Percentiles rank a stretch among this genome's conserved stretches.
These are phyloP conservation scores for Syzygium malaccense DNA, from an alignment of 441 rosid species.

Conservation along the genomic window DNA sequence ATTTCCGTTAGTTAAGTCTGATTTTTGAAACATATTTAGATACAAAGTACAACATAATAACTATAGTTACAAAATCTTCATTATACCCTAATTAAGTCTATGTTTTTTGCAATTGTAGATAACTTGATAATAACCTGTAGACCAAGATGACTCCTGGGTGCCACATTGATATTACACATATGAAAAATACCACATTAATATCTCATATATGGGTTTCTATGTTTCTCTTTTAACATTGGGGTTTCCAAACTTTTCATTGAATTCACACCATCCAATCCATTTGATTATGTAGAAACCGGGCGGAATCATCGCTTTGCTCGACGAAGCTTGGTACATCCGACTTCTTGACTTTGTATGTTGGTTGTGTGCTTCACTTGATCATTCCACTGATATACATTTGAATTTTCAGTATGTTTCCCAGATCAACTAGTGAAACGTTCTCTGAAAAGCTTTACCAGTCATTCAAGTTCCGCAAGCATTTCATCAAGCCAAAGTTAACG, in stretches of 20 bases:
- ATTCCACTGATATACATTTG: not conserved
- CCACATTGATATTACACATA: not conserved
- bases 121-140: not conserved
- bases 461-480: constrained; percentile 57
- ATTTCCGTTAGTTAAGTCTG: not conserved
- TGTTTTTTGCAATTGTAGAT: not conserved
- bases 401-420: constrained; percentile 63
- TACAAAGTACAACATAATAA: not conserved
- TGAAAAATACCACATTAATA: not conserved
- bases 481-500: constrained; percentile 57
- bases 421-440: constrained; percentile 67
- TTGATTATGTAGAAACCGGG: constrained; percentile 60
- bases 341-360: not conserved
- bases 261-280: not conserved
- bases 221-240: not conserved
- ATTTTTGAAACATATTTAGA: not conserved
- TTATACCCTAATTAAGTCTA: not conserved
- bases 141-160: not conserved
- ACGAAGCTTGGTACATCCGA: constrained; percentile 59
- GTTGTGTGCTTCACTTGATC: constrained; percentile 7
- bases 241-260: not conserved
- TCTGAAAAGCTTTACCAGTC: constrained; percentile 67
- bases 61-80: not conserved
- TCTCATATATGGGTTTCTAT: not conserved
- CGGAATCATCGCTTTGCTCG: constrained; percentile 71